Percentiles rank a stretch among this genome's conserved stretches.
Conservation (phyloP, 2,329 filamentous ascomycete genomes). For the Colletotrichum melonis region DNA sequence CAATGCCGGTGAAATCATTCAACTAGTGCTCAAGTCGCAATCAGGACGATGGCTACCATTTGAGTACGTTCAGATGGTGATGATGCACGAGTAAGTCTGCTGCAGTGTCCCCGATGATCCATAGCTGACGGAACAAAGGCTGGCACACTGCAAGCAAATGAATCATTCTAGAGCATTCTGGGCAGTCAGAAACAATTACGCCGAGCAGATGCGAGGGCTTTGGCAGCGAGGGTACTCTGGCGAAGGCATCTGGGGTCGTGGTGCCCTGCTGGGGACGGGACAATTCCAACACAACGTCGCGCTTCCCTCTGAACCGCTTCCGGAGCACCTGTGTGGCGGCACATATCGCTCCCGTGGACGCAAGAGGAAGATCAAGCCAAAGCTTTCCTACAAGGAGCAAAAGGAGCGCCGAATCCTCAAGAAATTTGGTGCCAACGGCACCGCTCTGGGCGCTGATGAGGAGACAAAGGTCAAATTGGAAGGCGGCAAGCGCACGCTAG, state of each 20-base stretch:
- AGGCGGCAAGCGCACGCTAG: constrained; percentile 69
- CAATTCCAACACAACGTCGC: constrained; percentile 67
- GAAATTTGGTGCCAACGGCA: constrained; percentile 80
- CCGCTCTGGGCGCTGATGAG: constrained; percentile 77
- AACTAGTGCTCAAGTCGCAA: constrained; percentile 81
- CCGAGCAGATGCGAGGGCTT: constrained; percentile 75
- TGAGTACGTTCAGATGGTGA: constrained; percentile 89
- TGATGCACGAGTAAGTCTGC: constrained; percentile 80
- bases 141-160: constrained; percentile 92
- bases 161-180: constrained; percentile 87
- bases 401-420: constrained; percentile 78
- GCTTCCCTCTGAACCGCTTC: constrained; percentile 65
- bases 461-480: constrained; percentile 74
- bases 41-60: constrained; percentile 81
- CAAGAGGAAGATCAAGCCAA: constrained; percentile 65
- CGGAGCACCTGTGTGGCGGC: constrained; percentile 83
- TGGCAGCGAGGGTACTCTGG: constrained; percentile 80
- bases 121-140: constrained; percentile 48
- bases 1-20: constrained; percentile 88
- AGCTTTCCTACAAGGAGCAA: constrained; percentile 75
- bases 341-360: constrained; percentile 73
- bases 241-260: constrained; percentile 86
- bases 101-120: background rate
- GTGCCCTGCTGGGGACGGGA: constrained; percentile 71
- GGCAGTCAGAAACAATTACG: constrained; percentile 80